Evolutionary conservation across 208 protist genomes (phyloP).

Genomic region (Crithidia thermophila): DNA sequence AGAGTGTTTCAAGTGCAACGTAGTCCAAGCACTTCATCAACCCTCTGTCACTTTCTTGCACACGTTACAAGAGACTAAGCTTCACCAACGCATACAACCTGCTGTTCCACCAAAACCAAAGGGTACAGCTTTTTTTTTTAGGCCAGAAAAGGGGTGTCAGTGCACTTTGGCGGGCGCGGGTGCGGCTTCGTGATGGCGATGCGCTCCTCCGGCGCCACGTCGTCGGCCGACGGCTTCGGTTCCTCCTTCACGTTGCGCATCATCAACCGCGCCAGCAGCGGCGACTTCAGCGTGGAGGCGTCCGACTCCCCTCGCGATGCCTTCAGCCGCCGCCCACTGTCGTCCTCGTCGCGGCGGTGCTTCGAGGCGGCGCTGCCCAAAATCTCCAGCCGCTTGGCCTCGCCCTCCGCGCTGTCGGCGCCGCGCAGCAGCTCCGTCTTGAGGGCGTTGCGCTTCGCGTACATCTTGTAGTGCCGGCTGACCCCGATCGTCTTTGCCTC

Average conservation of each 20-base stretch:
- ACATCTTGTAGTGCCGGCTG: slow-evolving; percentile 78
- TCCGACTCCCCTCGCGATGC: neutral
- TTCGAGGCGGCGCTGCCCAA: slow-evolving; percentile 60
- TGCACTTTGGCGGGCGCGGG: slow-evolving; percentile 78
- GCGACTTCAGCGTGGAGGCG: slow-evolving; percentile 58
- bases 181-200: slow-evolving; percentile 80
- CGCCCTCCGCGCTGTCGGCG: slow-evolving; percentile 31
- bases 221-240: slow-evolving; percentile 51
- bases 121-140: neutral
- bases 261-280: slow-evolving; percentile 75
- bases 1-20: too few species aligned
- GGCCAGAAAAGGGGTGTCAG: slow-evolving; percentile 76
- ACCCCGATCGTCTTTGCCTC: slow-evolving; percentile 31
- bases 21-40: too few species aligned
- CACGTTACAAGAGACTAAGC: too few species aligned
- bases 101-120: neutral
- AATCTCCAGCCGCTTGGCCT: slow-evolving; percentile 56
- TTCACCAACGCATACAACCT: too few species aligned
- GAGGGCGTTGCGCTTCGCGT: slow-evolving; percentile 81
- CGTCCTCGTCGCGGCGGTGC: slow-evolving; percentile 25
- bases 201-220: slow-evolving; percentile 25
- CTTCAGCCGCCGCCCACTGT: neutral
- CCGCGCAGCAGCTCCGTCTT: slow-evolving; percentile 82
- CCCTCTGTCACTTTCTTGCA: too few species aligned
- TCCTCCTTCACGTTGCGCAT: slow-evolving; percentile 64